Base-by-base conservation (phyloP, 176 grass and related monocot genomes). In the Otatea glauca region DNA sequence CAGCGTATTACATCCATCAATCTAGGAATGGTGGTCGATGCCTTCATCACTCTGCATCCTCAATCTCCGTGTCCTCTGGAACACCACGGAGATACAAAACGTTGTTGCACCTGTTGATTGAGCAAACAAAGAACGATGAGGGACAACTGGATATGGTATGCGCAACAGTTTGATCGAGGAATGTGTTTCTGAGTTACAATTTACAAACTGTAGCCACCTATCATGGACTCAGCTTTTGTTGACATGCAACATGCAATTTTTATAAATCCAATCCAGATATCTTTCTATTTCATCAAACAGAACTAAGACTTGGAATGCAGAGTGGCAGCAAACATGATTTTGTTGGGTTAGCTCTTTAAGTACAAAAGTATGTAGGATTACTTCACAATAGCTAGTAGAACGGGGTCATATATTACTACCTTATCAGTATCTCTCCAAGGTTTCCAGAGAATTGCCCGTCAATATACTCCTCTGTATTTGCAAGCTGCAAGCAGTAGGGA, bases 391-490 rank as follows among this genome's bases (percentile, higher is more conserved):
- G 51, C 29, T 44, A 49, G 17, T 16, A 39, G 9, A 13, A 15
- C 63, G 27, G 24, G 47, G 32, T 64, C 45, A 62, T 64, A 50
- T 16, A 54, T 42, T 14, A 21, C 43, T 86, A 98, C 89, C 93
- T 93, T 80, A 95, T 95, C 74, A 95, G 77, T 88, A 95, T 93
- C 84, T 98, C 93, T 72, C 91, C 96, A 9, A 92, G 77, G 53
- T 98, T 95, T 81, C 93, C 93, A 71, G 91, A 90, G 63, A 95
- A 98, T 42, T 98, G 87, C 0, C 91, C 96, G 59, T 98, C 93
- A 74, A 95, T 95, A 38, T 93, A 95, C 72, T 98, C 96, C 81
- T 98, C 89, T 16, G 89, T 92, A 51, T 98, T 91, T 68, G 96
- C 96, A 86, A 96, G 90, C 89, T 98, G 63, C 76, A 87, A 3